phyloP scores from a whole-genome alignment of 768 basidiomycete genomes.

The Clavaria fumosa region DNA sequence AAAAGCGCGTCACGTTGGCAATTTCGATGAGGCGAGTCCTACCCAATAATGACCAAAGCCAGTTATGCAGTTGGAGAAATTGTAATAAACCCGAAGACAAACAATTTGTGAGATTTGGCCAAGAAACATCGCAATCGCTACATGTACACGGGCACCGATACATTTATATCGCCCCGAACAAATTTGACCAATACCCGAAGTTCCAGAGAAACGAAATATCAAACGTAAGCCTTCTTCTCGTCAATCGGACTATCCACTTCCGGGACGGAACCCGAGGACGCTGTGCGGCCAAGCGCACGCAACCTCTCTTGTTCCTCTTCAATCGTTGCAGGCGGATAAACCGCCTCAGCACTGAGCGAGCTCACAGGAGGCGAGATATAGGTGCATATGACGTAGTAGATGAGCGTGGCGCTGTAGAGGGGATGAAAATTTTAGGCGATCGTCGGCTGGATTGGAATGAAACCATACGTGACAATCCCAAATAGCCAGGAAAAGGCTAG shows the following conservation, averaged over 20 bases:
- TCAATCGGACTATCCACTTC: not conserved
- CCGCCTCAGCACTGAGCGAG: constrained; percentile 1
- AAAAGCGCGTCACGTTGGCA: no score
- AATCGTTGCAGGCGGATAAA: constrained; percentile 4
- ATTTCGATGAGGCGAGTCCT: no score
- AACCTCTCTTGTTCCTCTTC: constrained; percentile 7
- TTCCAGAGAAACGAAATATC: not conserved
- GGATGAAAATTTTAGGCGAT: not conserved
- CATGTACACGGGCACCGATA: constrained; percentile 1
- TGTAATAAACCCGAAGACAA: no score
- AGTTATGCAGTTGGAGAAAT: no score
- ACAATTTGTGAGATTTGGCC: no score
- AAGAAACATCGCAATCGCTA: no score
- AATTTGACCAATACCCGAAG: not conserved
- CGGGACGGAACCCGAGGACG: not conserved
- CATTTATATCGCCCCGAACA: not conserved
- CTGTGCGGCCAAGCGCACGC: constrained; percentile 4
- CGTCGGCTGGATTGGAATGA: not conserved
- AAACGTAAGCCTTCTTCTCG: constrained; percentile 2
- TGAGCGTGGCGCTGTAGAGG: not conserved
- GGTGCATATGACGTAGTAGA: constrained; percentile 5
- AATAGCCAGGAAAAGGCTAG: constrained; percentile 7
- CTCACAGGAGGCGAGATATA: constrained; percentile 4
- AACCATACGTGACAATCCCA: constrained; percentile 4
- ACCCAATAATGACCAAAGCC: no score